Base-by-base conservation (phyloP, 164 flowering plant species). In the Aristolochia californica region DNA sequence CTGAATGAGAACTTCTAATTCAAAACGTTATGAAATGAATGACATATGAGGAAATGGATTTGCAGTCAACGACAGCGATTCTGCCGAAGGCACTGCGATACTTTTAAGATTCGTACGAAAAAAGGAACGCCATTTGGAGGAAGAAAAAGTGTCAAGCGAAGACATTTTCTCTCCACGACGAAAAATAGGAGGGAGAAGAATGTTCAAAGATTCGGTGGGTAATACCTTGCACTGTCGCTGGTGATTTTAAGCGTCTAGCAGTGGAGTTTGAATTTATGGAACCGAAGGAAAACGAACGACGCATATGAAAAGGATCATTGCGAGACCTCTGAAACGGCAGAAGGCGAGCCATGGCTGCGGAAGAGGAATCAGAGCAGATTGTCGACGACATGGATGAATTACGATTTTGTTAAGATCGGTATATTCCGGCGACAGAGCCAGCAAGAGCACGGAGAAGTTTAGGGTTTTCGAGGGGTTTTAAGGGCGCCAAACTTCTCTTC, bases 321-420 rank as follows among this genome's bases (percentile, higher is more conserved):
- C 58, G 62, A 61, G 49, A 43, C 28, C 50, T 66, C 59, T 34
- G 58, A 13, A 68, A 25, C 0, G 80, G 75, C 23, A 81, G 58
- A 56, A 77, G 63, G 0, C 81, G 75, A 61, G 73, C 68, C 1
- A 75, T 57, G 11, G 80, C 56, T 5, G 78, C 60, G 8, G 78
- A 66, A 17, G 80, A 72, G 58, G 68, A 77, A 56, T 77, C 81
- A 2, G 74, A 63, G 53, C 72, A 66, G 3, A 72, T 66, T 60
- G 66, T 48, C 18, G 76, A 68, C 17, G 75, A 65, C 71, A 64
- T 65, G 11, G 24, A 23, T 12, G 30, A 28, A 28, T 2, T 2
- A 28, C 30, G 30, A 28, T 28, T 28, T 28, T 28, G 30, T 8
- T 34, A 7, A 9, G 40, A 12, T 34, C 10, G 40, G 40, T 34